Percentiles rank a stretch among this genome's conserved stretches.
phyloP scores from a whole-genome alignment of 345 rosid species.

The Mercurialis annua region DNA sequence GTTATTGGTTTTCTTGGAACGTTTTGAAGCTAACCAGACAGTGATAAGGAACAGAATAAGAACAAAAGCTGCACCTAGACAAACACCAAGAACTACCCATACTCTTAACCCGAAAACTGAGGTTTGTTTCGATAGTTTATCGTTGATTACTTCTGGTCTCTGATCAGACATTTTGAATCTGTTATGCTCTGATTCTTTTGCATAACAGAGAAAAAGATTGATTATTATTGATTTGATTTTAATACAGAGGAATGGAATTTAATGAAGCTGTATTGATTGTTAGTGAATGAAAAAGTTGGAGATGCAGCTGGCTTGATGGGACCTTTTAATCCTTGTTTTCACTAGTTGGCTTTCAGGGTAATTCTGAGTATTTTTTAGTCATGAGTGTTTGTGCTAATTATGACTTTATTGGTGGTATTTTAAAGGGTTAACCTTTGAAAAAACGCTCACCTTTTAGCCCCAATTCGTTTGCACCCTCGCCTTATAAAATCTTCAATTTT shows the following conservation, averaged over 20 bases:
- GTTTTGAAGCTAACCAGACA: conserved; percentile 64
- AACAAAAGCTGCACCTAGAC: conserved; percentile 72
- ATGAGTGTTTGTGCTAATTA: background rate
- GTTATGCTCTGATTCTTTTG: background rate
- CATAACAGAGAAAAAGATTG: background rate
- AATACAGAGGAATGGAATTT: background rate
- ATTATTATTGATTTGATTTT: background rate
- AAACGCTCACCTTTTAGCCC: too few relatives aligned
- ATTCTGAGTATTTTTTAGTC: background rate
- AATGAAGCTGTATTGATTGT: background rate
- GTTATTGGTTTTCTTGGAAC: conserved; percentile 35
- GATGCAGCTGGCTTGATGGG: conserved; percentile 28
- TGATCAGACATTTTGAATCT: conserved; percentile 11
- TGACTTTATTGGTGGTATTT: too few relatives aligned
- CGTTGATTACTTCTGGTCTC: conserved; percentile 30
- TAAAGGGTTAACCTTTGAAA: too few relatives aligned
- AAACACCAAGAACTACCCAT: conserved; percentile 77
- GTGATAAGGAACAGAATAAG: conserved; percentile 77
- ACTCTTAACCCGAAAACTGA: conserved; percentile 73
- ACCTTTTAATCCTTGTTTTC: background rate
- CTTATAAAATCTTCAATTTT: too few relatives aligned
- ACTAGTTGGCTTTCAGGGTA: background rate
- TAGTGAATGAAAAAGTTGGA: conserved; percentile 1
- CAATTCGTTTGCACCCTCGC: too few relatives aligned
- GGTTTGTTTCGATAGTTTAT: conserved; percentile 60